Evolutionary conservation across 768 basidiomycete species (phyloP).

Genomic region (Suillus plorans): DNA sequence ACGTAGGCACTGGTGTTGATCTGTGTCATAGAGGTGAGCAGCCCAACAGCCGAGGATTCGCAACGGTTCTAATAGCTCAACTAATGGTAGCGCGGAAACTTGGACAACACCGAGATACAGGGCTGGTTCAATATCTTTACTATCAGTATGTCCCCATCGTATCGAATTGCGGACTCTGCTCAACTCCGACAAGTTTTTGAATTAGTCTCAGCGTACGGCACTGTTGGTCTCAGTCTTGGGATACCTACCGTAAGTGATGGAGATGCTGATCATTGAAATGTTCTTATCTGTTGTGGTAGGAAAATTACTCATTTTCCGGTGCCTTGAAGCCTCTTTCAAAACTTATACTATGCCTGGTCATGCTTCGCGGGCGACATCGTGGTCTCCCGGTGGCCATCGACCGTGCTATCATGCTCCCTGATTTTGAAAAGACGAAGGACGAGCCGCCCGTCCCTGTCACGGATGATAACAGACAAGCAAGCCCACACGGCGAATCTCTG

Average conservation of each 20-base stretch:
- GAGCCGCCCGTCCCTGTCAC: conserved; percentile 7
- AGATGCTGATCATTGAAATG: background rate
- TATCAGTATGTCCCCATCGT: conserved; percentile 51
- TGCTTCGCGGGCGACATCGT: conserved; percentile 92
- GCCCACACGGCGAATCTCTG: background rate
- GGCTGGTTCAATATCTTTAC: conserved; percentile 85
- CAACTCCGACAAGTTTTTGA: conserved; percentile 65
- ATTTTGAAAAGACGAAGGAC: conserved; percentile 41
- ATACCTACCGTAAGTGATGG: conserved; percentile 62
- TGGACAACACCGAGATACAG: conserved; percentile 52
- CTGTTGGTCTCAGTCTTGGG: conserved; percentile 88
- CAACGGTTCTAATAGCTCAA: conserved; percentile 2
- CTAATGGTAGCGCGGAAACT: conserved; percentile 50
- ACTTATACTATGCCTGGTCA: conserved; percentile 81
- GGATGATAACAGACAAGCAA: conserved; percentile 15
- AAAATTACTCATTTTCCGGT: conserved; percentile 80
- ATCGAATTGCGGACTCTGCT: background rate
- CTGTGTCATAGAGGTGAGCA: conserved; percentile 86
- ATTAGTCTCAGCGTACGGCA: conserved; percentile 83
- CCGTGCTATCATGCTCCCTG: conserved; percentile 83
- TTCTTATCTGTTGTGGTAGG: conserved; percentile 40
- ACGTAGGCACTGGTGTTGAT: conserved; percentile 76
- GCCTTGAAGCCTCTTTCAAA: conserved; percentile 81
- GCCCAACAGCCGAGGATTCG: background rate
- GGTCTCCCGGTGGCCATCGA: conserved; percentile 87